phyloP scores from a whole-genome alignment of 805 yeast species.

The Kuraishia hungarica region DNA sequence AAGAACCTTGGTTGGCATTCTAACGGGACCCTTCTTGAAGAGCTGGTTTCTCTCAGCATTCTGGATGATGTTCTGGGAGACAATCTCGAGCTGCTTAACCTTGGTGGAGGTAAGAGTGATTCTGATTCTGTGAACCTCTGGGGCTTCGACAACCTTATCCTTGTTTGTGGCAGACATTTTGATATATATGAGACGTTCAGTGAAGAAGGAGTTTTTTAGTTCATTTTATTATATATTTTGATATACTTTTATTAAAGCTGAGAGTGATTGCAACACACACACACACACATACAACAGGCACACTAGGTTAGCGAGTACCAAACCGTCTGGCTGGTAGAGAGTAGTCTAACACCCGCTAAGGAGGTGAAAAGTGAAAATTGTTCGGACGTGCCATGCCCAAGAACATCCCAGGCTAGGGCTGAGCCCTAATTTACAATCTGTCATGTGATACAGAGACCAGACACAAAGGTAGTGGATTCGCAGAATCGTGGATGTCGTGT shows the following conservation, averaged over 20 bases:
- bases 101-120: constrained; percentile 98
- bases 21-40: constrained; percentile 97
- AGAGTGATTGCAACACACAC: background rate
- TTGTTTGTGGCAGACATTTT: constrained; percentile 80
- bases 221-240: no score
- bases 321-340: no score
- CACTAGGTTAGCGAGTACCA: background rate
- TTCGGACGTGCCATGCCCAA: background rate
- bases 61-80: constrained; percentile 80
- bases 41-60: constrained; percentile 80
- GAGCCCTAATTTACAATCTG: background rate
- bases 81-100: constrained; percentile 97
- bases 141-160: constrained; percentile 73
- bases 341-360: background rate
- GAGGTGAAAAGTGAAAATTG: background rate
- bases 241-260: background rate
- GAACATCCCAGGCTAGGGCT: background rate
- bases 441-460: background rate
- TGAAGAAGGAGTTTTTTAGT: background rate
- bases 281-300: background rate
- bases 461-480: background rate
- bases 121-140: constrained; percentile 93
- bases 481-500: background rate
- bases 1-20: constrained; percentile 99
- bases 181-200: constrained; percentile 26